Conservation (phyloP, 345 rosid species). For the Salix koriyanagi region DNA sequence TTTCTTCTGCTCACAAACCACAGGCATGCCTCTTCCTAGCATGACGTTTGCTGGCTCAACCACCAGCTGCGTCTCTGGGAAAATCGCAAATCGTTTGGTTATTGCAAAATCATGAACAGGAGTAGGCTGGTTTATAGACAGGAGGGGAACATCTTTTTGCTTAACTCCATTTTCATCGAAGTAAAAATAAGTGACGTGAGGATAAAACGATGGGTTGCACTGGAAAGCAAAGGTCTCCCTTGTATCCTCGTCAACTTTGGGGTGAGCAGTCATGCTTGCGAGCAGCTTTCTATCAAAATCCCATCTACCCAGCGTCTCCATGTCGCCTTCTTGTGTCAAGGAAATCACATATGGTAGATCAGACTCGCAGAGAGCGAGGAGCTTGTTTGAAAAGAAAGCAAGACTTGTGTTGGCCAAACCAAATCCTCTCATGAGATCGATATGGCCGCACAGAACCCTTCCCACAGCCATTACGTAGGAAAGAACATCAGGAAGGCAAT, state of each 20-base stretch:
- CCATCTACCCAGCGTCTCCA: constrained; percentile 18
- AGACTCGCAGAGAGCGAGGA: constrained; percentile 19
- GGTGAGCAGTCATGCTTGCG: constrained; percentile 27
- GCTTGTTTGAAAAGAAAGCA: constrained; percentile 6
- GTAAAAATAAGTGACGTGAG: background rate
- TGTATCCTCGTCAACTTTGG: constrained; percentile 13
- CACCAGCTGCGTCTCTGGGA: background rate
- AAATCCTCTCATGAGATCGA: constrained; percentile 7
- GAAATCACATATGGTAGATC: constrained; percentile 17
- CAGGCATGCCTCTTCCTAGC: constrained; percentile 9
- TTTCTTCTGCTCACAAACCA: constrained; percentile 1
- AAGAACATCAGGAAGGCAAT: background rate
- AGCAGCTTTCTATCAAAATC: constrained; percentile 10
- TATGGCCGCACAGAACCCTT: constrained; percentile 7
- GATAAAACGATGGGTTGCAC: background rate
- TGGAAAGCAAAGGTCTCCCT: constrained; percentile 22
- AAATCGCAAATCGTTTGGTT: background rate
- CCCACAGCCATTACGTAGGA: background rate
- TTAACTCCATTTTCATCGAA: background rate
- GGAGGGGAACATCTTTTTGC: background rate
- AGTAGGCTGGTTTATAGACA: background rate
- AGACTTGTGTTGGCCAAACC: constrained; percentile 23
- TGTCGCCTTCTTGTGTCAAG: constrained; percentile 11
- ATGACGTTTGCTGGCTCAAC: background rate
- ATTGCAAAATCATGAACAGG: background rate